These are phyloP conservation scores for Syzygium syzygioides DNA, from an alignment of 441 rosid genomes.

Conservation along the genomic window DNA sequence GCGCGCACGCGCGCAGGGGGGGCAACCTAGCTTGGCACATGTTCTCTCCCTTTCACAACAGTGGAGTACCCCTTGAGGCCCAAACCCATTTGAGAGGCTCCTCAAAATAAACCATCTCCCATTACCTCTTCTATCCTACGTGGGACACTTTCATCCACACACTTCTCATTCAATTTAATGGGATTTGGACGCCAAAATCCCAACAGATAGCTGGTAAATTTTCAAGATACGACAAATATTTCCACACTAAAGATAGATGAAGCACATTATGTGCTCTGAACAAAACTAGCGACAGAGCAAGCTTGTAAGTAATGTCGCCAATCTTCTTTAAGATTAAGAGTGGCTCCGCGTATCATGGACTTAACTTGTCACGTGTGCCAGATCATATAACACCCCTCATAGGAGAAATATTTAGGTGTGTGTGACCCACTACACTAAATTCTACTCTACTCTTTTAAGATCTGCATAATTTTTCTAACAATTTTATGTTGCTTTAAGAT, in stretches of 20 bases:
- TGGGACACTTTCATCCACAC: too few species aligned
- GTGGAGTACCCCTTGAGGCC: too few species aligned
- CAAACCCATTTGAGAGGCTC: too few species aligned
- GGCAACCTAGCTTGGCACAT: too few species aligned
- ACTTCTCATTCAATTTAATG: too few species aligned
- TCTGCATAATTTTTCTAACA: neutral
- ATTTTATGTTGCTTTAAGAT: neutral
- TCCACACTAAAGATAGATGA: neutral
- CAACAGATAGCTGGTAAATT: neutral
- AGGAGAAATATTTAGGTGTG: too few species aligned
- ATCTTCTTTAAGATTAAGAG: neutral
- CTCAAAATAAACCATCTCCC: too few species aligned
- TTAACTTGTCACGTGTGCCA: neutral
- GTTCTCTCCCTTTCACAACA: too few species aligned
- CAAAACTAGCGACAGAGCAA: neutral
- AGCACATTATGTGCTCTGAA: neutral
- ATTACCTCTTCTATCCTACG: too few species aligned
- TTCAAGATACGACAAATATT: neutral
- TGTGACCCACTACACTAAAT: neutral
- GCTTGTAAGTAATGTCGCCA: rapidly evolving
- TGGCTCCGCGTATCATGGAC: neutral
- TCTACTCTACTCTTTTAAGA: neutral
- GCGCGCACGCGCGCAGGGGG: too few species aligned
- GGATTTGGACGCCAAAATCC: too few species aligned
- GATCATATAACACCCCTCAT: neutral